phyloP scores from a whole-genome alignment of 140 eudicot species.

The Oenanthe javanica region DNA sequence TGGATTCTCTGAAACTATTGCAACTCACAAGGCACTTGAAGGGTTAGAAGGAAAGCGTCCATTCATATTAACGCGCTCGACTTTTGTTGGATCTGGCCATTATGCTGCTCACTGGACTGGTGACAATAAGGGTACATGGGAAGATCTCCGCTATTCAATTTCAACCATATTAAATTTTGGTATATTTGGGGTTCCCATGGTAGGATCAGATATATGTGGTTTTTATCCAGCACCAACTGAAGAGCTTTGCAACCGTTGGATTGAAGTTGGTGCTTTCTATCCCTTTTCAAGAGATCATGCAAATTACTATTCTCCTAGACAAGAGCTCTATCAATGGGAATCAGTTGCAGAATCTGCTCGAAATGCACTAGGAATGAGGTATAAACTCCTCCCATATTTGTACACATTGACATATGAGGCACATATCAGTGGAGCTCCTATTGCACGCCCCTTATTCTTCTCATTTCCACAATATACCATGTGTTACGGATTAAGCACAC shows the following conservation, averaged over 20 bases:
- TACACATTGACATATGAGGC: conserved; percentile 87
- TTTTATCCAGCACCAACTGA: conserved; percentile 78
- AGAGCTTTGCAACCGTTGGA: conserved; percentile 97
- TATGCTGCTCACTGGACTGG: conserved; percentile 98
- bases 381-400: conserved; percentile 73
- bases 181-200: conserved; percentile 91
- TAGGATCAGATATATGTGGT: conserved; percentile 94
- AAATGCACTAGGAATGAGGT: conserved; percentile 92
- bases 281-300: conserved; percentile 96
- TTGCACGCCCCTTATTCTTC: conserved; percentile 89
- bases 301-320: conserved; percentile 71
- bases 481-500: conserved; percentile 60
- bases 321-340: conserved; percentile 92
- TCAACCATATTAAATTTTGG: conserved; percentile 89
- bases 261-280: conserved; percentile 87
- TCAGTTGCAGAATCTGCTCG: conserved; percentile 72
- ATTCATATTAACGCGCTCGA: conserved; percentile 71
- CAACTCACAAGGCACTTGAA: conserved; percentile 70
- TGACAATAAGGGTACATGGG: conserved; percentile 88
- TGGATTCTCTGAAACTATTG: conserved; percentile 68
- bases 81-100: conserved; percentile 85
- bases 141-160: conserved; percentile 71
- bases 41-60: conserved; percentile 81
- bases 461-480: conserved; percentile 49
- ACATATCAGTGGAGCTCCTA: conserved; percentile 68